phyloP scores from a whole-genome alignment of 1,284 basidiomycete genomes.

The Pisolithus thermaeus region DNA sequence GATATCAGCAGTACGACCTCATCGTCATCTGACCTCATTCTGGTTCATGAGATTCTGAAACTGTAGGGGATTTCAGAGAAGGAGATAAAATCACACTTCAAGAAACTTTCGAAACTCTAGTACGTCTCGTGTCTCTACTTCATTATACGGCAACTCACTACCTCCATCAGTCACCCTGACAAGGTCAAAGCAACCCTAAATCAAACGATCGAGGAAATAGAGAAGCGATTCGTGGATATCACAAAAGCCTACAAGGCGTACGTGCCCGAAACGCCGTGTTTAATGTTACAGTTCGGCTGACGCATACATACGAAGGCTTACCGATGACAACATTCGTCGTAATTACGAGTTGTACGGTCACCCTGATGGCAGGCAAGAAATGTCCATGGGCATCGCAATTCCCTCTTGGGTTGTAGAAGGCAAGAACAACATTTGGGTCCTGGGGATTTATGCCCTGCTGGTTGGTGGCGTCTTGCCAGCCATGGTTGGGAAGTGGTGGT shows the following conservation, averaged over 20 bases:
- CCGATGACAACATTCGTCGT: constrained; percentile 88
- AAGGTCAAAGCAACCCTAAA: constrained; percentile 85
- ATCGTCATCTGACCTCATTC: not conserved
- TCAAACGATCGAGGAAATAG: constrained; percentile 86
- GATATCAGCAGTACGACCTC: constrained; percentile 51
- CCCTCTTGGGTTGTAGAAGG: constrained; percentile 93
- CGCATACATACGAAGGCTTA: constrained; percentile 51
- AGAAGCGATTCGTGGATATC: constrained; percentile 85
- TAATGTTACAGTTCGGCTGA: not conserved
- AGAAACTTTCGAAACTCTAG: constrained; percentile 89
- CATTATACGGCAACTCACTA: constrained; percentile 4
- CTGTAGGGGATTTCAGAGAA: constrained; percentile 68
- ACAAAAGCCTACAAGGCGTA: constrained; percentile 98
- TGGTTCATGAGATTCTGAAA: not conserved
- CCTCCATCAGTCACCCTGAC: constrained; percentile 80
- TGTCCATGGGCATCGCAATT: constrained; percentile 94
- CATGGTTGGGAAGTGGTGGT: constrained; percentile 88
- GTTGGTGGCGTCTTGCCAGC: constrained; percentile 88
- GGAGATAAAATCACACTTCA: constrained; percentile 95
- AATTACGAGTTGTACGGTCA: constrained; percentile 93
- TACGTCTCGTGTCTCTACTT: constrained; percentile 35
- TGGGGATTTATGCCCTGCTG: constrained; percentile 82
- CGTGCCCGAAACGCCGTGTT: constrained; percentile 18
- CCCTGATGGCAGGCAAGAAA: constrained; percentile 93
- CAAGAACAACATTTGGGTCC: constrained; percentile 88